Base-by-base conservation (phyloP, 2,329 filamentous ascomycete genomes). In the Penicillium psychrosexuale region DNA sequence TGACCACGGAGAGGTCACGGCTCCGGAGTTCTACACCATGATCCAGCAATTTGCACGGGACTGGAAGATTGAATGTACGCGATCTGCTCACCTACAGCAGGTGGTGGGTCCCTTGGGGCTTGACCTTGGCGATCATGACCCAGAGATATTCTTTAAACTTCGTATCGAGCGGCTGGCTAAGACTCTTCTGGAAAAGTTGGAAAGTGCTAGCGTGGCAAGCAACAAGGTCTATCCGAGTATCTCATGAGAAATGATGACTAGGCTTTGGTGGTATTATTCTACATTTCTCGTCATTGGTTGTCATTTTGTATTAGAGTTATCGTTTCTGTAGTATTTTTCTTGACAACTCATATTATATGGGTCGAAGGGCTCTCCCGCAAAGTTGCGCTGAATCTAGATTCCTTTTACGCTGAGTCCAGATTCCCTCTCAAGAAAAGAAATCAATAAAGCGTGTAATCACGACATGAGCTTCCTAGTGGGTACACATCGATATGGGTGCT, bases 231-330 rank as follows among this genome's bases (percentile, higher is more conserved):
- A 60, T 34, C 63, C 64, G 1, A 63, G 56, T 9, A 9, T 42
- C 8, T 24, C 43, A 24, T 34, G 19, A 45, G 1, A n/a, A 3
- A 5, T 8, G 8, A 24, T 12, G 5, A 11, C 42, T 9, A 13
- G 56, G 51, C 13, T 55, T 59, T 9, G 55, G 65, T 15, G 60
- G 59, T 13, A 61, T 63, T 42, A 51, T 66, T 63, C 8, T 60
- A 64, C 33, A 47, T 2, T 2, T 17, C 17, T 37, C 34, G 17
- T 11, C 9, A 9, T 15, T 8, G 19, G 13, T 8, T 8, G 7
- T 15, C 3, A 6, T 15, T 39, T 8, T 39, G 19, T 13, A 39
- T 15, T 15, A 22, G 17, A 22, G 17, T 8, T 13, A 7, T 6
- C 11, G 17, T 6, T 8, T 13, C 12, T 39, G 19, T 13, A 2